Evolutionary conservation across 345 rosid species (phyloP).

Genomic region (Physaria fendleri): DNA sequence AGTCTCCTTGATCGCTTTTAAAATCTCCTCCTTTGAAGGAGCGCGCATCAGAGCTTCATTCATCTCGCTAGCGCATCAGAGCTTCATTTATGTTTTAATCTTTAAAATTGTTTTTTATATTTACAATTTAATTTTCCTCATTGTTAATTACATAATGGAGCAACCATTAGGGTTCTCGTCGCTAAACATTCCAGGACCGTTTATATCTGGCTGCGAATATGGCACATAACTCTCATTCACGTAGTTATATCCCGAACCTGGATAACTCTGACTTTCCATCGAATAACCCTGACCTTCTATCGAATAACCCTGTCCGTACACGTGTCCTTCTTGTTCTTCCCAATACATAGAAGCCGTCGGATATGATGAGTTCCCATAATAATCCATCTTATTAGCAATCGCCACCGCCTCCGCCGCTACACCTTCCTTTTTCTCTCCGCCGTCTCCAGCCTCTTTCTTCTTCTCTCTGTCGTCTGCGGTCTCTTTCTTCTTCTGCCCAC

Average conservation of each 20-base stretch:
- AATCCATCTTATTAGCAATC: slow-evolving; percentile 45
- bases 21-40: no score
- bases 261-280: slow-evolving; percentile 14
- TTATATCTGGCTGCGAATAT: slow-evolving; percentile 27
- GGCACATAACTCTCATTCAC: slow-evolving; percentile 20
- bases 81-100: not conserved
- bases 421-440: slow-evolving; percentile 17
- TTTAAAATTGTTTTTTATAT: not conserved
- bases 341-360: slow-evolving; percentile 44
- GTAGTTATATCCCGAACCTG: slow-evolving; percentile 32
- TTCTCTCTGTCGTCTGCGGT: slow-evolving; percentile 26
- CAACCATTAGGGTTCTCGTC: slow-evolving; percentile 34
- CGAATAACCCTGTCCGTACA: slow-evolving; percentile 28
- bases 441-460: no score
- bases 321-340: slow-evolving; percentile 39
- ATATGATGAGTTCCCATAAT: slow-evolving; percentile 35
- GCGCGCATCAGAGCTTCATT: no score
- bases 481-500: slow-evolving; percentile 18
- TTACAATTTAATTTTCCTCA: not conserved
- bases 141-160: slow-evolving; percentile 25
- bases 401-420: slow-evolving; percentile 19
- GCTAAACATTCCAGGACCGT: slow-evolving; percentile 29
- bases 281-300: slow-evolving; percentile 19
- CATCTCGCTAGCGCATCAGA: no score
- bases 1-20: no score